Evolutionary conservation across 2,329 filamentous ascomycete species (phyloP).

Genomic region (Arthrobotrys entomopaga): DNA sequence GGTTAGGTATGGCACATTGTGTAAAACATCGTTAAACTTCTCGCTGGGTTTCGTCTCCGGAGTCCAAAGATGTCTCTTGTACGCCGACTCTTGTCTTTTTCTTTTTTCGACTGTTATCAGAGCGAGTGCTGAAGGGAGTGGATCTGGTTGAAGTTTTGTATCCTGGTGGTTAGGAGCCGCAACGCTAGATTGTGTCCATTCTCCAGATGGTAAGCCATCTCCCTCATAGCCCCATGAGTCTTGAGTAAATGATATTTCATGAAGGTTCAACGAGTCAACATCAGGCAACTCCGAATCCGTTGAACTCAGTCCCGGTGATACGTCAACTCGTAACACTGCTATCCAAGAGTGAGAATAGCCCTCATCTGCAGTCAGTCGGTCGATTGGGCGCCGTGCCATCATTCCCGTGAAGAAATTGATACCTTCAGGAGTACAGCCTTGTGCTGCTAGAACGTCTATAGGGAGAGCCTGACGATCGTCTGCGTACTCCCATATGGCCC

Average conservation of each 20-base stretch:
- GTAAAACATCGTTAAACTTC: background rate
- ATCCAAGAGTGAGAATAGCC: slow-evolving; percentile 13
- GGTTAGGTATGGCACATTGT: background rate
- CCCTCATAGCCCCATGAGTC: background rate
- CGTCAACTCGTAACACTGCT: background rate
- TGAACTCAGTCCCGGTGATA: slow-evolving; percentile 6
- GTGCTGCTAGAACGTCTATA: background rate
- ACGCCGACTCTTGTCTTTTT: slow-evolving; percentile 3
- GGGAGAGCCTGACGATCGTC: slow-evolving; percentile 1
- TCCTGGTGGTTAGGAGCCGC: background rate
- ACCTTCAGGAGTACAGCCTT: background rate
- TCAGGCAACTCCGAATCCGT: slow-evolving; percentile 18
- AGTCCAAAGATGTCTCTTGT: background rate
- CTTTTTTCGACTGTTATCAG: slow-evolving; percentile 9
- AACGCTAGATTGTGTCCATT: slow-evolving; percentile 14
- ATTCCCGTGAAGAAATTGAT: slow-evolving; percentile 2
- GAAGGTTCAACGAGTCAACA: slow-evolving; percentile 15
- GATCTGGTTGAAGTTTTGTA: background rate
- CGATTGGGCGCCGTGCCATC: slow-evolving; percentile 1
- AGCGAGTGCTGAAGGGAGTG: background rate
- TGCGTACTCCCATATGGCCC: slow-evolving; percentile 16
- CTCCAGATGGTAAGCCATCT: slow-evolving; percentile 9
- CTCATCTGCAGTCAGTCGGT: slow-evolving; percentile 12
- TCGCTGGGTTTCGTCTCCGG: slow-evolving; percentile 1
- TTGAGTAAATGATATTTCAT: slow-evolving; percentile 14